These are phyloP conservation scores for Talaromyces piceae DNA, from an alignment of 2,329 filamentous ascomycete species.

Conservation along the genomic window DNA sequence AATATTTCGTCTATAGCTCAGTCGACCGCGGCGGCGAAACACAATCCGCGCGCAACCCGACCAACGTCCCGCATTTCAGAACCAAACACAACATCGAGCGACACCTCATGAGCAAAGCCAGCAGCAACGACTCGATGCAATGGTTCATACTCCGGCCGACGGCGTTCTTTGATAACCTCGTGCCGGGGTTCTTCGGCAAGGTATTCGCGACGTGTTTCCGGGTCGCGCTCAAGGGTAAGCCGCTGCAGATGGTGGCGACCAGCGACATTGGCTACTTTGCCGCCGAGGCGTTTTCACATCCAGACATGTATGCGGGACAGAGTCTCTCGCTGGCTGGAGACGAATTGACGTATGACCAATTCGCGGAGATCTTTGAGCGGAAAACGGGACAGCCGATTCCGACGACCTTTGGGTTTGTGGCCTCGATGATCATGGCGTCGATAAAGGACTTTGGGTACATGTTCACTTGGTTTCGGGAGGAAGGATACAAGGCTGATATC, in stretches of 20 bases:
- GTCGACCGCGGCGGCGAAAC: slow-evolving; percentile 56
- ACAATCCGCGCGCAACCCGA: slow-evolving; percentile 43
- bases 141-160: slow-evolving; percentile 58
- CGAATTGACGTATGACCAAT: slow-evolving; percentile 42
- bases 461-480: slow-evolving; percentile 45
- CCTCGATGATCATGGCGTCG: slow-evolving; percentile 32
- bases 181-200: slow-evolving; percentile 40
- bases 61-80: slow-evolving; percentile 55
- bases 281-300: slow-evolving; percentile 42
- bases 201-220: slow-evolving; percentile 40
- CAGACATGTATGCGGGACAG: slow-evolving; percentile 38
- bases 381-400: slow-evolving; percentile 40
- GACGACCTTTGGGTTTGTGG: slow-evolving; percentile 35
- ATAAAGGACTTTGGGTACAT: slow-evolving; percentile 41
- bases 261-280: slow-evolving; percentile 48
- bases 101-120: slow-evolving; percentile 47
- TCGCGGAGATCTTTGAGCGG: slow-evolving; percentile 40
- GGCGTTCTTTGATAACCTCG: slow-evolving; percentile 55
- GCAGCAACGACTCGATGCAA: slow-evolving; percentile 41
- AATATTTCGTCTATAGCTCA: slow-evolving; percentile 57
- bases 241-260: slow-evolving; percentile 36
- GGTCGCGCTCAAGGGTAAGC: slow-evolving; percentile 34
- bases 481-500: slow-evolving; percentile 44
- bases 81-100: slow-evolving; percentile 56
- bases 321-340: slow-evolving; percentile 47